Base-by-base conservation (phyloP, 352 stramenopile genomes). In the Blastocystis sp. region DNA sequence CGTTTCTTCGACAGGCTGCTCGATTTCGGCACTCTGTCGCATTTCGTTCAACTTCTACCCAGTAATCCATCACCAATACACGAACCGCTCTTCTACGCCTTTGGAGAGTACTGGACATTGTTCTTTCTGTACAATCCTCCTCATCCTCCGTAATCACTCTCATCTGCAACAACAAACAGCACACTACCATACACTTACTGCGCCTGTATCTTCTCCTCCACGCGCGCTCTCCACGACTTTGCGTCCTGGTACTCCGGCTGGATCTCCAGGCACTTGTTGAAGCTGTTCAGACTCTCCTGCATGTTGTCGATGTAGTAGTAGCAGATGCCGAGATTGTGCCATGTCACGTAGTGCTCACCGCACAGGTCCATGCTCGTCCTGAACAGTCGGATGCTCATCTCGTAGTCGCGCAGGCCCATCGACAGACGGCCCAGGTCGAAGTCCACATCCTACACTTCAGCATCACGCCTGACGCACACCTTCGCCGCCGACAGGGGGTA, bases 401-500 rank as follows among this genome's bases (percentile, higher is more conserved):
- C 62, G 40, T 89, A 89, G 40, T 84, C 65, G 1, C 65, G 61
- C 28, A 89, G 65, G 3, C 80, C 80, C 80, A 89, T 89, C 52
- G 61, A 89, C 14, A 89, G 38, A 40, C 80, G 40, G 1, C 69
- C 80, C 11, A 89, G 43, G 43, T 89, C 80, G 45, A 89, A 89
- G 54, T 87, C 61, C 24, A 89, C 76, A 66, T 89, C 80, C 48
- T 80, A 24, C 54, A 38, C 3, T 0, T 76, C 42, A 64, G n/a
- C 54, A 9, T 40, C 3, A 9, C 21, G 1, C 1, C 14, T 1
- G 19, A 78, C 21, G 21, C 54, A 21, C 54, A 78, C 89, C 70
- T 95, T 95, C 82, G 95, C 92, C 52, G 94, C 93, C 89, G 95
- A 93, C 61, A 95, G 84, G 24, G 93, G 92, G 78, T 95, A 95